Conservation (phyloP, 2,329 filamentous ascomycete species). For the Stachybotrys chlorohalonatus region DNA sequence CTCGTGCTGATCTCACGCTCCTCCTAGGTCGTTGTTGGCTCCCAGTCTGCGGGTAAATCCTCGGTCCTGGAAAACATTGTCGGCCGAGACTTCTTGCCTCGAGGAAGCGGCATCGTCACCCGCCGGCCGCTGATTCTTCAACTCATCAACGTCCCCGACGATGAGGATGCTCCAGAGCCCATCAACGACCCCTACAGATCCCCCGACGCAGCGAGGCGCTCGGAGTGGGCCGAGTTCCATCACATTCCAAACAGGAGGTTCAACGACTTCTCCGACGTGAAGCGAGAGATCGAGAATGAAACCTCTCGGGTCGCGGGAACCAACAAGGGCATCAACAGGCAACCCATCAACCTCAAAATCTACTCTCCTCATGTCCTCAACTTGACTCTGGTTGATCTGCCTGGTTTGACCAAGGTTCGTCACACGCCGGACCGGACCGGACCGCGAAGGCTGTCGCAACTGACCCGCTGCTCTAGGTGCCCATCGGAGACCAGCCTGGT, state of each 20-base stretch:
- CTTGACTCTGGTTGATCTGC: constrained; percentile 90
- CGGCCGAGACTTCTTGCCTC: constrained; percentile 90
- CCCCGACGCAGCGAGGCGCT: constrained; percentile 57
- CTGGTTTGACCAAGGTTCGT: constrained; percentile 82
- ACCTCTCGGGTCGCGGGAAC: constrained; percentile 84
- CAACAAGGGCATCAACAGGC: constrained; percentile 97
- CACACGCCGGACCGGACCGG: constrained; percentile 2
- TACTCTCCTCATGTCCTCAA: constrained; percentile 96
- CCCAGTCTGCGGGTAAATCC: constrained; percentile 96
- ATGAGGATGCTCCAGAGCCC: constrained; percentile 58
- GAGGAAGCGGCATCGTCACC: constrained; percentile 94
- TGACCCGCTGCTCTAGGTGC: constrained; percentile 49
- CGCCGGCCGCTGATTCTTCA: constrained; percentile 90
- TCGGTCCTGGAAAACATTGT: constrained; percentile 99
- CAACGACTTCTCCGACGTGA: constrained; percentile 86
- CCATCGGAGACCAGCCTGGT: constrained; percentile 92
- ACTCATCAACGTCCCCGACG: constrained; percentile 89
- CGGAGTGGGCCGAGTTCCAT: constrained; percentile 90
- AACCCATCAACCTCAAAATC: constrained; percentile 97
- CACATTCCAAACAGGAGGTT: constrained; percentile 85
- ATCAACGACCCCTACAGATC: constrained; percentile 66
- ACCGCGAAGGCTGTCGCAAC: constrained; percentile 7
- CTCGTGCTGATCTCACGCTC: constrained; percentile 6
- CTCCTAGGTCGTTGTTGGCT: constrained; percentile 85
- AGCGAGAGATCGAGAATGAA: constrained; percentile 94